Evolutionary conservation across 1,139 yeast species (phyloP), one percentile per base, ranked within the genome.

Genomic region (Zygotorulaspora mrakii): DNA sequence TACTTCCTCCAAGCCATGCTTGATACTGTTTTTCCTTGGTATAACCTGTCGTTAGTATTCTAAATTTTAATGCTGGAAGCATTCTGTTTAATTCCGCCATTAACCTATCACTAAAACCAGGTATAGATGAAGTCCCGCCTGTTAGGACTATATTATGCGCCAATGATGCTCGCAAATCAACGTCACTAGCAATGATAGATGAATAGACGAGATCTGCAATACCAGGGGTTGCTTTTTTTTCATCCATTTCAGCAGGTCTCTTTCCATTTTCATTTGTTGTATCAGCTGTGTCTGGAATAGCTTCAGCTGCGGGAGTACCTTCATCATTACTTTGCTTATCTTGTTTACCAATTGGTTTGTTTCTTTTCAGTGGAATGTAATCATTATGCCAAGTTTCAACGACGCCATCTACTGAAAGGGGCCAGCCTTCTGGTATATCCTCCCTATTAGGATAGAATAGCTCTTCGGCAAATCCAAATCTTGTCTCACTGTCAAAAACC

Each of bases 1-100:
- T 94, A 50, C 94, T 82, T 5, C 96, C 97, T 31, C 99, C 99
- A 40, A 91, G 77, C 97, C 98, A 91, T 5, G 94, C 74, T 48
- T 94, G 88, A 59, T 78, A 85, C 50, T 79, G 77, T 55, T 97
- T 75, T 64, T 91, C 98, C 36, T 74, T 73, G 2, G 84, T 66
- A 59, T 85, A 86, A 26, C 98, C 97, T 3, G 86, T 80, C 1
- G 96, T 86, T 54, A 88, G 86, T 33, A 91, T 74, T 57, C 97
- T 73, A 38, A 91, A 81, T 63, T 91, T 91, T 52, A 89, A 71
- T n/a, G 96, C 96, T 1, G 97, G 96, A 54, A 89, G 79, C 42
- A 76, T 68, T 41, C 73, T 71, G 17, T 82, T 74, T 45, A 91
- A 68, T 54, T 91, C 98, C 31, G 75, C 69, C 62, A 82, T 79